Base-by-base conservation (phyloP, 495 filamentous ascomycete genomes). In the Hypoxylon fuscum region DNA sequence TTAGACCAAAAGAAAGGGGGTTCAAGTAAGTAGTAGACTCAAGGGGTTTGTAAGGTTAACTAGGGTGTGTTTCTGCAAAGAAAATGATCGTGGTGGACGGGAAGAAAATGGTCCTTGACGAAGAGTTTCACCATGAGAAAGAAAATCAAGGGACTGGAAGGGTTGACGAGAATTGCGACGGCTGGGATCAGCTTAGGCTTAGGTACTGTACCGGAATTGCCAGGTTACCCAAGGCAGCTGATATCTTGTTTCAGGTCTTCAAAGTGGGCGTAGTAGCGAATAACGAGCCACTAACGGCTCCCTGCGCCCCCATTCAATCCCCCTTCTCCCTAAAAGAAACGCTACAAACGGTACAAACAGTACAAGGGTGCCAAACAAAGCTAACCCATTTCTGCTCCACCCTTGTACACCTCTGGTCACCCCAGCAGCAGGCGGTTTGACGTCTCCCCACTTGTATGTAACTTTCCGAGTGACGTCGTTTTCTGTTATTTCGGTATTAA, bases 191-290 rank as follows among this genome's bases (percentile, higher is more conserved):
- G 20, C 20, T 23, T 12, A 20, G 21, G 37, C 10, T 23, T 18
- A 22, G 5, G 6, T 21, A 21, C 8, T 23, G n/a, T n/a, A n/a
- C n/a, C n/a, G n/a, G n/a, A n/a, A n/a, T n/a, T n/a, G n/a, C 37
- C 40, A 20, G 3, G 17, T 45, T 25, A 15, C 43, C 10, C 12
- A 31, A 42, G 46, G 63, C 62, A 66, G 62, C 34, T 61, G 62
- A 66, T 66, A 53, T 53, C 25, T 42, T 49, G 63, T 66, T 66
- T 66, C 63, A 66, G 42, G 46, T 66, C 63, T 57, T 57, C 53
- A 62, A 62, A 58, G 63, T 29, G 35, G 63, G 63, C 63, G 63
- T 52, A 66, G 63, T 48, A 66, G 12, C 32, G 44, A 58, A 66
- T 66, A 48, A 46, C 27, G 29, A 34, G 50, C 50, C 34, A 45